Evolutionary conservation across 2,329 filamentous ascomycete genomes (phyloP).

Genomic region (Cladophialophora psammophila): DNA sequence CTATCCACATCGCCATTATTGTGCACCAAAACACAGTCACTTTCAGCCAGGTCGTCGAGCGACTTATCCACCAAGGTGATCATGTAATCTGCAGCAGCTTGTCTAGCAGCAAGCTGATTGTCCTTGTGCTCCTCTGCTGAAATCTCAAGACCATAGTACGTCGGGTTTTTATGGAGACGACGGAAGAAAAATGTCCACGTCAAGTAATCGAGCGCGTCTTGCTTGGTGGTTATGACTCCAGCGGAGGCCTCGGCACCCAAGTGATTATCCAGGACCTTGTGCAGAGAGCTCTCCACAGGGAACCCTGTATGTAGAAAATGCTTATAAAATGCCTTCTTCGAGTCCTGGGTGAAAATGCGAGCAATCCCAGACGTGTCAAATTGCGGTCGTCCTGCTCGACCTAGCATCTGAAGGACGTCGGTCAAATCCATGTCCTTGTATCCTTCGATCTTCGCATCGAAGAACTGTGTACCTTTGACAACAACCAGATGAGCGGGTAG

Average conservation of each 20-base stretch:
- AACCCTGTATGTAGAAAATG: constrained; percentile 98
- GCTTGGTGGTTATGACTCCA: constrained; percentile 89
- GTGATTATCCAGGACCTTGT: constrained; percentile 97
- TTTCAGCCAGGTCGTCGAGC: constrained; percentile 79
- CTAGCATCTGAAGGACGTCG: constrained; percentile 97
- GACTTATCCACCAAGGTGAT: constrained; percentile 89
- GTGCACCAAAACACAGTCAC: constrained; percentile 81
- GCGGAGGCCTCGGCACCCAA: constrained; percentile 93
- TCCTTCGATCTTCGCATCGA: constrained; percentile 95
- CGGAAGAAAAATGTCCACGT: constrained; percentile 99
- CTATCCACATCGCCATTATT: constrained; percentile 88
- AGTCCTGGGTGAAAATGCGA: constrained; percentile 94
- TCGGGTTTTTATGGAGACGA: constrained; percentile 95
- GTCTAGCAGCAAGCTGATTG: constrained; percentile 82
- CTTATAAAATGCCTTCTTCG: constrained; percentile 99
- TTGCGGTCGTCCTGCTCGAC: constrained; percentile 91
- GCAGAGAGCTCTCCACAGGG: constrained; percentile 93
- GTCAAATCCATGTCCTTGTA: constrained; percentile 99
- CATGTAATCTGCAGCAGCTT: constrained; percentile 93
- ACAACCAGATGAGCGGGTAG: constrained; percentile 95
- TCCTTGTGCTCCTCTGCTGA: constrained; percentile 79
- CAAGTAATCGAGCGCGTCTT: constrained; percentile 95
- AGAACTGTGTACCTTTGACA: constrained; percentile 97
- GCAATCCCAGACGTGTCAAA: constrained; percentile 97
- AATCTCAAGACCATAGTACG: constrained; percentile 95